Base-by-base conservation (phyloP, 176 grass and related monocot genomes). In the Oryza meyeriana region DNA sequence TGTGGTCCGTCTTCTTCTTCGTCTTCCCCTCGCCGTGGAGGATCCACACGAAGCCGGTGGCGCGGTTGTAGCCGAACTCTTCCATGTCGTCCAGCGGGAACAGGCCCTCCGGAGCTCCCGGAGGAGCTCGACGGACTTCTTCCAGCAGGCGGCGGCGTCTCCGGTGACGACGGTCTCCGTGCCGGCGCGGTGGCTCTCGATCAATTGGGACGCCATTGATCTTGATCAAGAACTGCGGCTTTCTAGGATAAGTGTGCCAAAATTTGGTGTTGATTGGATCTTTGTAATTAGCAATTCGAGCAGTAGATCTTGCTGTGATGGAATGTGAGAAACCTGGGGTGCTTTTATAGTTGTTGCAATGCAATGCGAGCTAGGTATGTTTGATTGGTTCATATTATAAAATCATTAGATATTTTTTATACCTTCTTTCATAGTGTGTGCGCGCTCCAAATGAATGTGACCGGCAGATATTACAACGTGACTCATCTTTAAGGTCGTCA, bases 1-100 rank as follows among this genome's bases (percentile, higher is more conserved):
- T 73, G 69, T 83, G 55, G 9, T 83, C 80, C 4, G 45, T 64
- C 58, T 73, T 64, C 57, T 83, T 83, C 80, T 33, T 83, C 0
- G 1, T 33, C 32, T 4, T 33, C 32, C 32, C 32, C 32, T 33
- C 32, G 32, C 32, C 32, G 32, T 48, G 68, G 0, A 82, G 0
- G 10, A 81, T 27, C 79, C 79, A 81, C 4, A 61, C 17, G 9
- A 82, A 82, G 29, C 47, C 79, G 10, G 7, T 55, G 8, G 36
- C 35, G 4, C 24, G 26, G 16, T 82, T 72, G 66, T 72, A 33
- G 3, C 66, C 79, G 27, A 82, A 72, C 79, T 82, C 66, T 25
- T 82, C 50, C 9, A 72, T 50, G 29, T 79, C 41, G 1, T 79
- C 62, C 10, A 79, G 30, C 7, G 41, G 77, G 20, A 79, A 67